Evolutionary conservation across 495 filamentous ascomycete genomes (phyloP), one percentile per base, ranked within the genome.

Genomic region (Daldinia decipiens): DNA sequence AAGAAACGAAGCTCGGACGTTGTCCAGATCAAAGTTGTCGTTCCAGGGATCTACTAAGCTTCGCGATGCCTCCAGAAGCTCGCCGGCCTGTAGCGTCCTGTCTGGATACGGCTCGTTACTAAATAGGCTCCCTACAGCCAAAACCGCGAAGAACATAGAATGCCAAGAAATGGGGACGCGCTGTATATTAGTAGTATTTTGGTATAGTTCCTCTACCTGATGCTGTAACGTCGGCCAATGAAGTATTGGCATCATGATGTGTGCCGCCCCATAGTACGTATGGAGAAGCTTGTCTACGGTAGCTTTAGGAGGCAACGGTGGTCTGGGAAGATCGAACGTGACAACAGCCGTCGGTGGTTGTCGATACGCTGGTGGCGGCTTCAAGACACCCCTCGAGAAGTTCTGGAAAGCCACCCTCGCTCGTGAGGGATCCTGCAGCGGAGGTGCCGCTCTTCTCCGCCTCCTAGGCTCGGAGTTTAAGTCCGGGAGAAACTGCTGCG

Each of bases 171-270:
- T 86, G 8, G 89, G 84, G n/a, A 89, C 85, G 8, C 86, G 86
- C 51, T 87, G 82, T 39, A 95, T 81, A 47, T 86, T 83, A 13
- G 89, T 89, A 26, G 83, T 79, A 50, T 85, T 88, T 45, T 74
- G 73, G 78, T 98, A 98, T 19, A 95, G 82, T 17, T 86, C 82
- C 36, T 97, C 92, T 70, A 94, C 92, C 56, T 93, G 87, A 57
- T 86, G 81, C 59, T 87, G 82, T 74, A 99, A 97, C 7, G 85
- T 89, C 5, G 92, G 91, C 95, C 94, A 98, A 79, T 98, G 93
- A 15, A 98, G 76, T 54, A 98, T 87, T 6, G 96, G 96, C 47
- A 93, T 87, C 65, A 91, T 87, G 45, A 88, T 84, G 77, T 98
- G 96, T 43, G 93, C 84, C 24, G 89, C 90, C 13, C 84, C 79